These are phyloP conservation scores for Calonectria ilicicola DNA, from an alignment of 2,329 filamentous ascomycete species.

Conservation along the genomic window DNA sequence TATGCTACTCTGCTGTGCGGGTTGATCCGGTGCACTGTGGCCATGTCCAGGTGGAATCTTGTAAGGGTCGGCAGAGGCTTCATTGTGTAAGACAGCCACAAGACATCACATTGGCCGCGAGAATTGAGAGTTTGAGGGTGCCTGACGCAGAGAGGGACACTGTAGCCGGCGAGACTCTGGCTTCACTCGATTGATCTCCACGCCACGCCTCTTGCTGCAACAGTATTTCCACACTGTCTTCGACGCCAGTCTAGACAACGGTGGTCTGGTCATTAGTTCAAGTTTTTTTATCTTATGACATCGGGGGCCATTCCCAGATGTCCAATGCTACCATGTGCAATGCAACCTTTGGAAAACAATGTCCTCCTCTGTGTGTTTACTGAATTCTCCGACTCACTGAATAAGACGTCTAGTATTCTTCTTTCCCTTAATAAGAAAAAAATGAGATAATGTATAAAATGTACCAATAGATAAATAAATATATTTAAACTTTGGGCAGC, in stretches of 20 bases:
- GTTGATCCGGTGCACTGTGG: constrained; percentile 30
- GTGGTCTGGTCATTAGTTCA: not conserved
- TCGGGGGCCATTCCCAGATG: not conserved
- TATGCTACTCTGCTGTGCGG: constrained; percentile 22
- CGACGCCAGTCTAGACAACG: not conserved
- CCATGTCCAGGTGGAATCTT: constrained; percentile 21
- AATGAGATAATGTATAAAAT: too few species aligned
- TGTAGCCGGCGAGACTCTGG: not conserved
- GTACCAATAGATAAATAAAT: too few species aligned
- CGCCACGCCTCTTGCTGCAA: not conserved
- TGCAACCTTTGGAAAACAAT: too few species aligned
- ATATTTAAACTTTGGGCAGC: too few species aligned
- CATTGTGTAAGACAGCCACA: not conserved
- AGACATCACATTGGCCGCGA: not conserved
- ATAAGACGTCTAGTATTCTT: too few species aligned
- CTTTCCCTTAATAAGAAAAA: too few species aligned
- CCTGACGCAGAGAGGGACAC: not conserved
- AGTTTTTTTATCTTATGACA: not conserved
- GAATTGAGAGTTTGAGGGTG: not conserved
- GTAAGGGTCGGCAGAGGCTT: not conserved
- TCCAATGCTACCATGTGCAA: not conserved
- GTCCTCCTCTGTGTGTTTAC: too few species aligned
- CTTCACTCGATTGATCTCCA: not conserved
- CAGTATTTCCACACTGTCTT: not conserved
- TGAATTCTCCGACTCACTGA: too few species aligned